phyloP scores from a whole-genome alignment of 2,329 filamentous ascomycete genomes.

The Apiospora arundinis region DNA sequence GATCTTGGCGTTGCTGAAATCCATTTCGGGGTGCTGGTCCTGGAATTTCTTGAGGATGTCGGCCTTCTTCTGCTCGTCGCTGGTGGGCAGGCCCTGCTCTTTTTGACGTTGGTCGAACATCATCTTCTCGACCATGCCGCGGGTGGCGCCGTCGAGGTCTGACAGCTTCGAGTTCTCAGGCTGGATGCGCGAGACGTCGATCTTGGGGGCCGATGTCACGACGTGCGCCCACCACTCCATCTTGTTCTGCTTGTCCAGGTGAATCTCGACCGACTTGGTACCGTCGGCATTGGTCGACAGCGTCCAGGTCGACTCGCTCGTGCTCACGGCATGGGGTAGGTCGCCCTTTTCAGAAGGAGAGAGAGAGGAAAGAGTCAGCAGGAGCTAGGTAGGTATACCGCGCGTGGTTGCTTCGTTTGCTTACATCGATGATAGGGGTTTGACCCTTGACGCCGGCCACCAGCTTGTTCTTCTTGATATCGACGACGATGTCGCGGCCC shows the following conservation, averaged over 20 bases:
- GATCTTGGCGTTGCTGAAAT: conserved; percentile 74
- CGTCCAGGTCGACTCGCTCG: conserved; percentile 95
- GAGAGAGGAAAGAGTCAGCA: neutral
- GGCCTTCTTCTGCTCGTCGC: conserved; percentile 93
- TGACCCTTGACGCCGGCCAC: conserved; percentile 88
- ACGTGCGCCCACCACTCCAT: conserved; percentile 99
- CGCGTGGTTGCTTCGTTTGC: conserved; percentile 25
- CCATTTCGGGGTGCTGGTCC: conserved; percentile 75
- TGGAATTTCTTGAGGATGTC: conserved; percentile 95
- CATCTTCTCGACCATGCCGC: conserved; percentile 99
- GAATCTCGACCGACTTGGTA: conserved; percentile 72
- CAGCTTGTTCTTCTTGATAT: conserved; percentile 79
- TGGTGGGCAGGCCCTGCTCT: conserved; percentile 85
- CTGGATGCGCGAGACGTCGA: conserved; percentile 93
- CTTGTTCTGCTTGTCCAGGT: conserved; percentile 95
- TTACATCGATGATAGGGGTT: conserved; percentile 80
- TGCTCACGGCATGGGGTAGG: conserved; percentile 77
- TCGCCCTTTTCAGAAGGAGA: conserved; percentile 76
- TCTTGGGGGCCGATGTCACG: conserved; percentile 82
- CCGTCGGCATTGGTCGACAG: conserved; percentile 76
- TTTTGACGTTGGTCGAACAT: conserved; percentile 99
- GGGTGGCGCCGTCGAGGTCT: conserved; percentile 92
- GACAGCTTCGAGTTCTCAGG: conserved; percentile 91
- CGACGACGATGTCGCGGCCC: conserved; percentile 81
- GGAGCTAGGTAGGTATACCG: neutral